Conservation (phyloP, 169 alveolate genomes). For the Plasmodium falciparum region DNA sequence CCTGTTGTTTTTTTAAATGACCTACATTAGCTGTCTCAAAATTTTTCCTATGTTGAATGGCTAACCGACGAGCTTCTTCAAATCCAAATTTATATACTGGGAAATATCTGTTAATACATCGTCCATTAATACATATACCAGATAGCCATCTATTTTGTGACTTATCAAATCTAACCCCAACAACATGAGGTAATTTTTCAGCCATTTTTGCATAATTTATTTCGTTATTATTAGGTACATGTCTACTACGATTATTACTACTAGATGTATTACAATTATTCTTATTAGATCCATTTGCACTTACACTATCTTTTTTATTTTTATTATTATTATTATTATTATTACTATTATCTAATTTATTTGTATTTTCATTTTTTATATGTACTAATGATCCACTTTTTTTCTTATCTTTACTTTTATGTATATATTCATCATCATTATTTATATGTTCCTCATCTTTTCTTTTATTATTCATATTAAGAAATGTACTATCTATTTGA, state of each 20-base stretch:
- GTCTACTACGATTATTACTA: constrained; percentile 20
- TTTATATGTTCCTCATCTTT: constrained; percentile 19
- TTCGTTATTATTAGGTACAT: constrained; percentile 48
- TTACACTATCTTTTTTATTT: not conserved
- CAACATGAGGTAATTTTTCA: constrained; percentile 76
- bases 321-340: constrained; percentile 12
- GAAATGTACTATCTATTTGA: constrained; percentile 6
- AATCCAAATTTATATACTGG: constrained; percentile 84
- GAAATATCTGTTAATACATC: constrained; percentile 82
- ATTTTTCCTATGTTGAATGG: constrained; percentile 82
- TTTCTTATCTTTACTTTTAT: too few relatives aligned
- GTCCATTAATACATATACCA: constrained; percentile 79
- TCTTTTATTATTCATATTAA: constrained; percentile 4
- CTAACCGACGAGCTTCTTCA: constrained; percentile 83
- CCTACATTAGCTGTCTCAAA: constrained; percentile 79
- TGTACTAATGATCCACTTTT: too few relatives aligned
- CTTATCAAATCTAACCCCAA: constrained; percentile 87
- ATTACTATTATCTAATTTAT: constrained; percentile 26
- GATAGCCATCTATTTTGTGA: constrained; percentile 89
- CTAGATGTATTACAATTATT: not conserved
- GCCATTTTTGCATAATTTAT: constrained; percentile 78
- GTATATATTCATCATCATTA: constrained; percentile 21
- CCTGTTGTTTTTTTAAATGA: constrained; percentile 70
- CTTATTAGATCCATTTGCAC: constrained; percentile 15
- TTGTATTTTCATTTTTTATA: constrained; percentile 35